Conservation (phyloP, 2,329 filamentous ascomycete genomes). For the Pseudonectria buxi region DNA sequence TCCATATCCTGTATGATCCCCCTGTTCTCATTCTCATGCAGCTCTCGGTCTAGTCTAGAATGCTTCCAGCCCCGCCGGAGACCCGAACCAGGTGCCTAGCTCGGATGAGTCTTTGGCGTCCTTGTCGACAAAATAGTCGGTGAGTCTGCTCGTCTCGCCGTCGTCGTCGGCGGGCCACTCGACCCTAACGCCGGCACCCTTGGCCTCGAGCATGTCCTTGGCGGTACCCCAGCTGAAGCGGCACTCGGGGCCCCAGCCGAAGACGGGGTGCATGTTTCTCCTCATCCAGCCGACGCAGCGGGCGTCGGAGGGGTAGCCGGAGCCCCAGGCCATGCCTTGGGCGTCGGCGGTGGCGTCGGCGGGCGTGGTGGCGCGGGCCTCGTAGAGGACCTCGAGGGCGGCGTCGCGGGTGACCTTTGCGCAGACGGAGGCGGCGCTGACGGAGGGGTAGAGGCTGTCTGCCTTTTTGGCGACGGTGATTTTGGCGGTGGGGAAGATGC, state of each 20-base stretch:
- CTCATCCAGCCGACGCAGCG: conserved; percentile 77
- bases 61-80: conserved; percentile 59
- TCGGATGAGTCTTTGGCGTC: conserved; percentile 52
- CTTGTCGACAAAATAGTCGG: conserved; percentile 60
- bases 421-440: conserved; percentile 88
- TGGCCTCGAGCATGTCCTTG: conserved; percentile 85
- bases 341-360: conserved; percentile 26
- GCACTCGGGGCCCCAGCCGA: conserved; percentile 91
- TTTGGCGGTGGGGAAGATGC: conserved; percentile 69
- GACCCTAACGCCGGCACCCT: conserved; percentile 59
- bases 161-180: conserved; percentile 80
- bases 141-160: conserved; percentile 60
- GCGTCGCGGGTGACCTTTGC: conserved; percentile 94
- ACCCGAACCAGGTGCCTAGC: conserved; percentile 76
- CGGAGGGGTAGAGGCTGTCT: conserved; percentile 84
- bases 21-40: too few species aligned
- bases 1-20: neutral
- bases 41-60: too few species aligned
- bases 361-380: conserved; percentile 30
- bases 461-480: conserved; percentile 86
- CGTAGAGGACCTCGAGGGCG: conserved; percentile 73
- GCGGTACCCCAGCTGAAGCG: conserved; percentile 94
- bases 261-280: conserved; percentile 81
- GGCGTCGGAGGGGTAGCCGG: conserved; percentile 85
- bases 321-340: conserved; percentile 65